Conservation (phyloP, 345 rosid species). For the Ceriops decandra region DNA sequence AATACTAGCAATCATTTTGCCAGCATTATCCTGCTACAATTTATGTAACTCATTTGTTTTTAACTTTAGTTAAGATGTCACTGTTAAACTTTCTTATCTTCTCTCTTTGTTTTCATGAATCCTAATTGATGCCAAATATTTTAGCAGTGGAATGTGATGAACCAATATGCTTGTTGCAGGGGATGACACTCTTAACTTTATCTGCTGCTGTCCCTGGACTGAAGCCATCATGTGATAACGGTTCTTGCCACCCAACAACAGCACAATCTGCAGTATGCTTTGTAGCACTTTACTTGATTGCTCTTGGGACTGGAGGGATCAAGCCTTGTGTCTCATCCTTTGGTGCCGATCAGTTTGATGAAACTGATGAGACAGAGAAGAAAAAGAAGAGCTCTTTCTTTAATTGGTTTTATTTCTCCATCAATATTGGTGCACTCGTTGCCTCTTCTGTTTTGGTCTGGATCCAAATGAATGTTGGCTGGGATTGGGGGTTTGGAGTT, state of each 20-base stretch:
- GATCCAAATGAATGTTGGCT: conserved; percentile 95
- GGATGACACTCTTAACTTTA: conserved; percentile 83
- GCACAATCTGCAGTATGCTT: conserved; percentile 55
- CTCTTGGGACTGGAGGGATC: conserved; percentile 95
- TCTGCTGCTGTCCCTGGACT: conserved; percentile 74
- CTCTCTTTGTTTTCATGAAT: background rate
- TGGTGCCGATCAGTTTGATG: conserved; percentile 97
- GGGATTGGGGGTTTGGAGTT: conserved; percentile 97
- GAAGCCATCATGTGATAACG: conserved; percentile 51
- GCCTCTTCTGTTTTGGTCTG: conserved; percentile 89
- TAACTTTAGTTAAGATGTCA: too few relatives aligned
- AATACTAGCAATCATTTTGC: too few relatives aligned
- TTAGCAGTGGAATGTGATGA: conserved; percentile 5
- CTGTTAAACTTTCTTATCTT: too few relatives aligned
- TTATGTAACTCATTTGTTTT: too few relatives aligned
- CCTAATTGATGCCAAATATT: background rate
- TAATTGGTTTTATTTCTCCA: conserved; percentile 95
- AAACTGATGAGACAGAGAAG: conserved; percentile 66
- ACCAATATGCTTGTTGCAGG: conserved; percentile 32
- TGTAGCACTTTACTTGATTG: conserved; percentile 72
- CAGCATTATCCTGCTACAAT: too few relatives aligned
- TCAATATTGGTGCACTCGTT: conserved; percentile 81
- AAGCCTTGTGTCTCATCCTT: conserved; percentile 97
- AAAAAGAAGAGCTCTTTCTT: conserved; percentile 82
- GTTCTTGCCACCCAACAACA: conserved; percentile 52